Evolutionary conservation across 148 eudicot genomes (phyloP), one percentile per base, ranked within the genome.

Genomic region (Spergularia marina): DNA sequence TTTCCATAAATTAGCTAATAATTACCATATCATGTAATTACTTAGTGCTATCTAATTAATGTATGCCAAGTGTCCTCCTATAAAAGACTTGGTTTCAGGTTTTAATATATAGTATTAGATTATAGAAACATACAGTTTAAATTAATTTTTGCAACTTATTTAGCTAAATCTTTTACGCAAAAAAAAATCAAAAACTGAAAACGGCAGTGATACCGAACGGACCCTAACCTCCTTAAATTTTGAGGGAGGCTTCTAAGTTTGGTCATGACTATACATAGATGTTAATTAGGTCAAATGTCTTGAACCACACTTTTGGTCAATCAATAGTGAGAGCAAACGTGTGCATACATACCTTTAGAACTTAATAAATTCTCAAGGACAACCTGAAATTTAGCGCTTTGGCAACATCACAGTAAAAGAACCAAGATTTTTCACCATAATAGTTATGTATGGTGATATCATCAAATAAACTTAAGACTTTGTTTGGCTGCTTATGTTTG

Each of bases 341-440:
- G 82, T 79, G 82, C 67, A 70, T 59, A 34, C 23, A 34, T 7
- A 36, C 72, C 61, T 36, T 30, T 20, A 16, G 15, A 65, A 57
- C 17, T 71, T 71, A 52, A 73, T 79, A 73, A 79, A 79, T 74
- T 59, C 69, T 10, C 25, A 8, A 59, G 77, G 69, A 68, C 77
- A 74, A 62, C 82, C 82, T 74, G 69, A 74, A 79, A 68, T 68
- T 68, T 61, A 79, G 78, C 23, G 73, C 58, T 52, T 59, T 68
- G 62, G 40, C 65, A 78, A 73, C 53, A 21, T 40, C 61, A 73
- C 70, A 69, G 62, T 58, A 39, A 58, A 49, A 11, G 44, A 65
- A 77, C 12, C 34, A 49, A 34, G 66, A 47, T 11, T 47, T 79
- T 73, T 79, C 81, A 79, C 81, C 36, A 34, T 51, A 23, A 67